Conservation (phyloP, 768 basidiomycete species). For the Boletus rufocinnamomeus region DNA sequence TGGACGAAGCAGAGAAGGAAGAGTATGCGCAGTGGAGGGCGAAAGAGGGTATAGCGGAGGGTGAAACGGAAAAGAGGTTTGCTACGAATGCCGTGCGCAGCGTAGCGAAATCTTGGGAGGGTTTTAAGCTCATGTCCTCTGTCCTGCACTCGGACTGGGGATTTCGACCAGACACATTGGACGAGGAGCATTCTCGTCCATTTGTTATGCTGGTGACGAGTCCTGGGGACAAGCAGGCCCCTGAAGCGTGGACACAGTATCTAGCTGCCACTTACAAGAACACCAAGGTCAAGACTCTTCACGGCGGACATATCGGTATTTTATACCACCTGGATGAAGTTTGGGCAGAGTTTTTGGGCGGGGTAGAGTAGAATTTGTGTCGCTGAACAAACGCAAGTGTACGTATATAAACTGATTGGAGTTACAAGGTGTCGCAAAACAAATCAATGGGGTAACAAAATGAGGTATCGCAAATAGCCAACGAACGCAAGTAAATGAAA, state of each 20-base stretch:
- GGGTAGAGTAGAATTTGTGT: conserved; percentile 15
- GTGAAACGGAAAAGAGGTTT: conserved; percentile 43
- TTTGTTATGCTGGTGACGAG: conserved; percentile 49
- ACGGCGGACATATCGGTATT: conserved; percentile 52
- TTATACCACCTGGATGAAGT: conserved; percentile 49
- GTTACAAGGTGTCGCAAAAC: conserved; percentile 24
- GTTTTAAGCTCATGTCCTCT: conserved; percentile 45
- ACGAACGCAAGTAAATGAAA: conserved; percentile 29
- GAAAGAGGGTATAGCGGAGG: conserved; percentile 41
- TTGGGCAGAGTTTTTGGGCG: conserved; percentile 39
- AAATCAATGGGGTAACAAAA: conserved; percentile 22
- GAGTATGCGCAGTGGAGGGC: conserved; percentile 44
- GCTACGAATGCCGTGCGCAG: conserved; percentile 48
- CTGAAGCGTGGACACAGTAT: conserved; percentile 49
- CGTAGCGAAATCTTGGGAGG: conserved; percentile 52
- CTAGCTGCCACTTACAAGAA: conserved; percentile 50
- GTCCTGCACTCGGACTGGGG: conserved; percentile 56
- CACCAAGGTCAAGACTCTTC: conserved; percentile 40
- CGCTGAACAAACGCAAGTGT: background rate
- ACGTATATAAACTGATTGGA: background rate
- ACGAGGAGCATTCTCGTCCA: conserved; percentile 46
- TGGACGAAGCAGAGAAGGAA: conserved; percentile 39
- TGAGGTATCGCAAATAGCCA: conserved; percentile 22
- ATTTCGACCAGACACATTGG: conserved; percentile 43
- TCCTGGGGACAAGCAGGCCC: conserved; percentile 44